Evolutionary conservation across 1,139 yeast species (phyloP).

Genomic region (Geotrichum fermentans): DNA sequence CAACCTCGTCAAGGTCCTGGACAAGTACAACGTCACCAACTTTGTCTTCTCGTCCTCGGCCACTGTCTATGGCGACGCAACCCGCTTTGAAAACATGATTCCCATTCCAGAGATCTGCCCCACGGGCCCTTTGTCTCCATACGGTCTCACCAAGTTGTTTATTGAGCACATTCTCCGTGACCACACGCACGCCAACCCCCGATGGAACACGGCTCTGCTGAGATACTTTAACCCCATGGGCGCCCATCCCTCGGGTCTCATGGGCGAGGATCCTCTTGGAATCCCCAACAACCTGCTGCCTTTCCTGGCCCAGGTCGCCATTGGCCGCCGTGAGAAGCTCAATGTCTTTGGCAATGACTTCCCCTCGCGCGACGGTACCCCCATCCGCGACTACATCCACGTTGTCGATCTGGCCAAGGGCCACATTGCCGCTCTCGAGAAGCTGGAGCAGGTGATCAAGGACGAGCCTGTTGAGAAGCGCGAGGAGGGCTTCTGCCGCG

Average conservation of each 20-base stretch:
- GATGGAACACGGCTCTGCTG: conserved; percentile 62
- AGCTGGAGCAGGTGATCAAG: conserved; percentile 43
- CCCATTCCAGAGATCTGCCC: conserved; percentile 82
- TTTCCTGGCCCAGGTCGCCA: conserved; percentile 71
- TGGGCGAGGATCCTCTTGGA: conserved; percentile 79
- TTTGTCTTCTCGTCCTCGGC: conserved; percentile 77
- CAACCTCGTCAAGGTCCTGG: conserved; percentile 53
- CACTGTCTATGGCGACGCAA: conserved; percentile 81
- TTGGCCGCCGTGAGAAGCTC: conserved; percentile 63
- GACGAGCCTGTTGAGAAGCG: conserved; percentile 26
- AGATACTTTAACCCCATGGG: conserved; percentile 83
- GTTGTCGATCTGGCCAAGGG: conserved; percentile 81
- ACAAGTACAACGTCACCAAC: conserved; percentile 45
- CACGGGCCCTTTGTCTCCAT: conserved; percentile 69
- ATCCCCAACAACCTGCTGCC: conserved; percentile 74
- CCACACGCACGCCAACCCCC: conserved; percentile 46
- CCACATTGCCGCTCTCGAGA: conserved; percentile 65
- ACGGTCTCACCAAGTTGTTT: conserved; percentile 65
- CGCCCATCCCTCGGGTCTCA: conserved; percentile 73
- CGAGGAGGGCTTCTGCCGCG: conserved; percentile 54
- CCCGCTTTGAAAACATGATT: conserved; percentile 65
- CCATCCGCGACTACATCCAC: conserved; percentile 77
- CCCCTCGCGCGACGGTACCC: conserved; percentile 70
- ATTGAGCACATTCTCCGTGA: conserved; percentile 63
- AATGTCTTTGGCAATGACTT: conserved; percentile 65